phyloP scores from a whole-genome alignment of 768 basidiomycete genomes.

The Lyophyllum decastes region DNA sequence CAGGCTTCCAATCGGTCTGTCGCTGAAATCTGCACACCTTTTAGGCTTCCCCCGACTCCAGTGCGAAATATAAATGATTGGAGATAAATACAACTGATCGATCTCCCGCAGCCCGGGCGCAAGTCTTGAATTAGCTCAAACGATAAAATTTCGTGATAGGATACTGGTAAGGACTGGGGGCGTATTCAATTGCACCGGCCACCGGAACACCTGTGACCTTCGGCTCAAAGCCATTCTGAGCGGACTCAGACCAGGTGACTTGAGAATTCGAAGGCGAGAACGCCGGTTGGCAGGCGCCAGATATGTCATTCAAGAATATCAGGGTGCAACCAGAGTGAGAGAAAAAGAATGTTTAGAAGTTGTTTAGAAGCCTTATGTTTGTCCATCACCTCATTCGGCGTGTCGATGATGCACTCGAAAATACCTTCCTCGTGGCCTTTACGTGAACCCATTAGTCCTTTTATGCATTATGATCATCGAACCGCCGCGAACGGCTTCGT shows the following conservation, averaged over 20 bases:
- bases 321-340: conserved; percentile 2
- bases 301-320: conserved; percentile 1
- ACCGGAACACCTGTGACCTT: background rate
- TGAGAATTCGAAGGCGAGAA: conserved; percentile 1
- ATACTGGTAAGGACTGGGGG: background rate
- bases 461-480: conserved; percentile 12
- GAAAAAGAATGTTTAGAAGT: conserved; percentile 2
- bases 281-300: conserved; percentile 2
- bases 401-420: background rate
- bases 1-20: conserved; percentile 15
- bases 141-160: background rate
- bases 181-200: background rate
- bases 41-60: background rate
- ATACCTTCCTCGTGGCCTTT: conserved; percentile 6
- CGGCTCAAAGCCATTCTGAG: background rate
- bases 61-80: background rate
- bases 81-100: background rate
- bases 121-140: background rate
- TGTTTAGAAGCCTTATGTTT: conserved; percentile 10
- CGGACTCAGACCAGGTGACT: conserved; percentile 4
- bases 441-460: conserved; percentile 20
- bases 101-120: background rate
- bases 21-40: conserved; percentile 2
- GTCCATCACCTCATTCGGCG: background rate
- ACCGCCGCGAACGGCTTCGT: conserved; percentile 8